Conservation (phyloP, 257 asterid genomes). For the Plantago ovata region DNA sequence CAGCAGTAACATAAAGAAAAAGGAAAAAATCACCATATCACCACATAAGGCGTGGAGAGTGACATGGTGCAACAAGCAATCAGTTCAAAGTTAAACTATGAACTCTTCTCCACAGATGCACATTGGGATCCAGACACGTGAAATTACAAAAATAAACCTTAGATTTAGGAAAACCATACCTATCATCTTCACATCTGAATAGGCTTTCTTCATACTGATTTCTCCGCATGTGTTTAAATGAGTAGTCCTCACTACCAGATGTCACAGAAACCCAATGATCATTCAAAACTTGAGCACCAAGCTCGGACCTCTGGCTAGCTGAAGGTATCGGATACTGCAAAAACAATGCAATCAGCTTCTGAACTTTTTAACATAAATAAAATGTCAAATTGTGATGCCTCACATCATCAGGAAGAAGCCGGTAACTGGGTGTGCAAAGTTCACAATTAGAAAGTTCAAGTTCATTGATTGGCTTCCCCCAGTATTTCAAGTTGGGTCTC, state of each 20-base stretch:
- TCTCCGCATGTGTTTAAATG: slow-evolving; percentile 94
- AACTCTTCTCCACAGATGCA: background rate
- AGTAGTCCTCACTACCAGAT: slow-evolving; percentile 99
- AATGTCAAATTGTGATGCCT: slow-evolving; percentile 23
- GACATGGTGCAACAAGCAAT: slow-evolving; percentile 5
- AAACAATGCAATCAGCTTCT: background rate
- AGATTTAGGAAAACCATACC: slow-evolving; percentile 38
- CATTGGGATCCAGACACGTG: background rate
- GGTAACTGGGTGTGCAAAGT: slow-evolving; percentile 89
- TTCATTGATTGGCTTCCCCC: slow-evolving; percentile 96
- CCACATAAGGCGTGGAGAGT: background rate
- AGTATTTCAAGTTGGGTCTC: slow-evolving; percentile 64
- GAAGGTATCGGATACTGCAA: slow-evolving; percentile 83
- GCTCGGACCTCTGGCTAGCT: slow-evolving; percentile 91
- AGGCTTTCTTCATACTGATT: slow-evolving; percentile 98
- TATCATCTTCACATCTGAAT: slow-evolving; percentile 96
- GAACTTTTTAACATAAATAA: slow-evolving; percentile 3
- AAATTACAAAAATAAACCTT: slow-evolving; percentile 8
- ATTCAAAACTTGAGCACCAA: slow-evolving; percentile 82
- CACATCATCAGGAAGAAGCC: slow-evolving; percentile 99
- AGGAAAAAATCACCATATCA: background rate
- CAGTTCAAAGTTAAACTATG: background rate
- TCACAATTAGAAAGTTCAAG: slow-evolving; percentile 85
- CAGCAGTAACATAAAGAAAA: background rate
- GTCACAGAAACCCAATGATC: slow-evolving; percentile 99